Base-by-base conservation (phyloP, 2,329 filamentous ascomycete genomes). In the Phialophora macrospora region DNA sequence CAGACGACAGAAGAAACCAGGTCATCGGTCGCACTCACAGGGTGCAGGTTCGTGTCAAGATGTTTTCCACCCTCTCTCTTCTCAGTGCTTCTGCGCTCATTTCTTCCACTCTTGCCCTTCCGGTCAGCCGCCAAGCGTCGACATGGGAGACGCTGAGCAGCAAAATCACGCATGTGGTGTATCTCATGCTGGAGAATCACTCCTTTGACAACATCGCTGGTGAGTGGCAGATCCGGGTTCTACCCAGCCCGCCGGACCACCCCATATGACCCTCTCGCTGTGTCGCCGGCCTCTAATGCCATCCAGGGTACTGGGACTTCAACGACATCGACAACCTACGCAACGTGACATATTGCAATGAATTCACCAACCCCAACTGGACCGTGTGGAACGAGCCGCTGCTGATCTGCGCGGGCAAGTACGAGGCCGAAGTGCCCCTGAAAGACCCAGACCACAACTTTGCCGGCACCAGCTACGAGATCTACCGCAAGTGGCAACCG, bases 311-410 rank as follows among this genome's bases (percentile, higher is more conserved):
- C 60, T 68, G 66, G 66, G 66, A 68, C 56, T 68, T 65, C 52
- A 55, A 64, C 28, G 60, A 68, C 52, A 68, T 68, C 28, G 60
- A 68, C 54, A 60, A 60, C 44, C 38, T 68, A 44, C 62, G 60
- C 46, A 65, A 68, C 44, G 48, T 63, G 41, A 26, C 55, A 1
- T 68, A 51, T 44, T 68, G 66, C 63, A 68, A 68, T 24, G 66
- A 68, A 48, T 68, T 54, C 56, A 68, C 66, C 55, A 68, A 68
- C 55, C 66, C 66, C 32, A 68, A 68, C 56, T 68, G 66, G 66
- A 68, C 66, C 5, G 57, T 68, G n/a, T 68, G 63, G 41, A 49
- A 61, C 28, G 66, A 68, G 55, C 66, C 66, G 11, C 22, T 68
- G 54, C 44, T 68, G 66, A 65, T 68, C 46, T 68, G 66, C 44